phyloP scores from a whole-genome alignment of 352 stramenopile species.

The Phytophthora fragariae region DNA sequence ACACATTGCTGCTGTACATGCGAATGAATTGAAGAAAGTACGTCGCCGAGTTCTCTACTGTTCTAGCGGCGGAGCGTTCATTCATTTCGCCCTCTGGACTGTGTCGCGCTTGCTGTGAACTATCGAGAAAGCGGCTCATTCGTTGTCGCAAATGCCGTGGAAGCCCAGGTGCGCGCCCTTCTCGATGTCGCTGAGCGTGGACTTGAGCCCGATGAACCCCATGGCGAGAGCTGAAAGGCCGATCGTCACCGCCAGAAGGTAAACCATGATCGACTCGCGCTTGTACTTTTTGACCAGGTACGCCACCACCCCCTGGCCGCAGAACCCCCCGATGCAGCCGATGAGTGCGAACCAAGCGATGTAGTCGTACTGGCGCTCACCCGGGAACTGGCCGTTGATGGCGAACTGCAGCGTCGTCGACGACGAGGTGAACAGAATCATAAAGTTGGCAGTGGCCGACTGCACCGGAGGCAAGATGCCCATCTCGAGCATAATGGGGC shows the following conservation, averaged over 20 bases:
- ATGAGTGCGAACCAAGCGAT: conserved; percentile 91
- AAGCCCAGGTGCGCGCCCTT: conserved; percentile 73
- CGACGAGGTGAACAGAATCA: conserved; percentile 92
- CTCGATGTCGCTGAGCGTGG: conserved; percentile 64
- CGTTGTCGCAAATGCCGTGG: conserved; percentile 66
- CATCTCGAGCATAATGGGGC: conserved; percentile 98
- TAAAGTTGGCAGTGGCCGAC: conserved; percentile 93
- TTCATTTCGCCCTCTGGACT: background rate
- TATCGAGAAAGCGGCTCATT: conserved; percentile 38
- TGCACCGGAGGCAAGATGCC: conserved; percentile 91
- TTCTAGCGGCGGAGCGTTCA: conserved; percentile 10
- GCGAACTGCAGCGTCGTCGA: conserved; percentile 93
- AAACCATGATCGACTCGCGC: conserved; percentile 88
- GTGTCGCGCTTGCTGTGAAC: background rate
- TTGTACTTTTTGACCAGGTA: conserved; percentile 93
- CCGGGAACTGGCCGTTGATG: conserved; percentile 83
- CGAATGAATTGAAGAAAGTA: background rate
- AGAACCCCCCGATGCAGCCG: conserved; percentile 87
- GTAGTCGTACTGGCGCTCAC: conserved; percentile 91
- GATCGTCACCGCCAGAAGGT: conserved; percentile 75
- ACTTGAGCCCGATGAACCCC: conserved; percentile 69
- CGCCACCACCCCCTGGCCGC: conserved; percentile 83
- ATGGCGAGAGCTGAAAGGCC: conserved; percentile 76
- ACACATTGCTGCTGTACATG: background rate
- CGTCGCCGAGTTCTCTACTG: background rate